Percentiles rank a stretch among this genome's conserved stretches.
Conservation (phyloP, 176 grass and related monocot species). For the Calamus simplicifolius region DNA sequence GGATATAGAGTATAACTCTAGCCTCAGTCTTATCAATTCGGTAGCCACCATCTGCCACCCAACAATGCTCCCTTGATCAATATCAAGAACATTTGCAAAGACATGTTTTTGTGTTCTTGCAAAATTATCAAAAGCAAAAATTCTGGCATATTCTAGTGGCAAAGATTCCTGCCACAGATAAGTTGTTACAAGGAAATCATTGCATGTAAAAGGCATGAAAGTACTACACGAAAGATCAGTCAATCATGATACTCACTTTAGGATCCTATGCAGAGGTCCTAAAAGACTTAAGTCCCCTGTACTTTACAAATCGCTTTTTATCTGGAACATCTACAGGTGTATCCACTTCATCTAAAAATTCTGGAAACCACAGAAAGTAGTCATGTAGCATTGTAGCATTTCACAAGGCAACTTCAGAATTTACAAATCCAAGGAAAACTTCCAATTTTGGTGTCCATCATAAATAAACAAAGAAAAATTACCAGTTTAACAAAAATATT, state of each 20-base stretch:
- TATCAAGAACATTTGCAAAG: conserved; percentile 39
- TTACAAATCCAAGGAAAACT: too few species aligned
- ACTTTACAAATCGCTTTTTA: conserved; percentile 89
- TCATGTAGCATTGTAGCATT: conserved; percentile 8
- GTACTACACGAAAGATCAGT: too few species aligned
- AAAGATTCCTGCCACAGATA: conserved; percentile 74
- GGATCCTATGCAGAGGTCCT: conserved; percentile 92
- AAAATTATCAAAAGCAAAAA: conserved; percentile 96
- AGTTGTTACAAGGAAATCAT: background rate
- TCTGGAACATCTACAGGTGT: conserved; percentile 82
- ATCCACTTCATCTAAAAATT: conserved; percentile 97
- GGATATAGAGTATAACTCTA: too few species aligned
- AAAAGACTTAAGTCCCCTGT: conserved; percentile 92
- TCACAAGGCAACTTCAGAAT: too few species aligned
- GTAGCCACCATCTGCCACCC: too few species aligned
- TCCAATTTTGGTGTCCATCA: too few species aligned
- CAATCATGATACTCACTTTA: conserved; percentile 33
- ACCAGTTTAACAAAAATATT: too few species aligned
- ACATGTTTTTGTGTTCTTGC: conserved; percentile 72
- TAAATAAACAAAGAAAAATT: too few species aligned
- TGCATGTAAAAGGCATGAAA: background rate
- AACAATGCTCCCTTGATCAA: conserved; percentile 38
- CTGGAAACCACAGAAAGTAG: conserved; percentile 37
- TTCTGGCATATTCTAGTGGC: conserved; percentile 73
- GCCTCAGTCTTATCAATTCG: too few species aligned